Base-by-base conservation (phyloP, 352 stramenopile genomes). In the Phytophthora nicotianae region DNA sequence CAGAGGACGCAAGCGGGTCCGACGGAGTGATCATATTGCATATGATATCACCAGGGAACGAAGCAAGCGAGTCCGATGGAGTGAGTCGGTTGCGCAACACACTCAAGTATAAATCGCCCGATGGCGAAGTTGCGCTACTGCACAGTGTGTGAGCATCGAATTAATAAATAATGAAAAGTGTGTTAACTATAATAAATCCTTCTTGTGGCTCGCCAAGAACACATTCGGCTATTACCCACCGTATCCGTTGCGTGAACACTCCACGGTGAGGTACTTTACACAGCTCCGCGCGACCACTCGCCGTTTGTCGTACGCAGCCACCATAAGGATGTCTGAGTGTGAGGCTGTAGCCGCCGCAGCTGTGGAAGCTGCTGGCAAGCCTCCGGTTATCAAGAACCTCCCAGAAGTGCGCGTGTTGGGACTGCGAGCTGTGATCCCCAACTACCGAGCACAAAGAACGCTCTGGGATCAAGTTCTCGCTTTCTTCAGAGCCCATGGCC, bases 391-490 rank as follows among this genome's bases (percentile, higher is more conserved):
- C 57, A 83, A 81, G 65, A 16, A 21, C 11, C 11, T 83, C 5
- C 61, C 64, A 1, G 60, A 43, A 49, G 24, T 74, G 32, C 75
- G 78, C 13, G 63, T 85, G 13, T 6, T 85, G 37, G 40, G 57
- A 4, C 51, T 88, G 0, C 79, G 79, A 8, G 53, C 65, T 23
- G 53, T 78, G 29, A 65, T 84, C 46, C 42, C 58, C 9, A 76
- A 77, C 66, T 88, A 84, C 65, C 72, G 74, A 54, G 74, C 74
- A 24, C 76, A 84, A 42, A 58, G 47, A 21, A 49, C 52, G 16
- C 65, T 83, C 4, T 88, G 79, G 79, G 49, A 53, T 9, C 47
- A 70, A 26, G 50, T 83, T 8, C 43, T 68, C 7, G 26, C 60
- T 9, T 81, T 83, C 45, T 57, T 53, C 5, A 43, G 40, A 21